Conservation (phyloP, 768 basidiomycete species). For the Leccinellum luteum region DNA sequence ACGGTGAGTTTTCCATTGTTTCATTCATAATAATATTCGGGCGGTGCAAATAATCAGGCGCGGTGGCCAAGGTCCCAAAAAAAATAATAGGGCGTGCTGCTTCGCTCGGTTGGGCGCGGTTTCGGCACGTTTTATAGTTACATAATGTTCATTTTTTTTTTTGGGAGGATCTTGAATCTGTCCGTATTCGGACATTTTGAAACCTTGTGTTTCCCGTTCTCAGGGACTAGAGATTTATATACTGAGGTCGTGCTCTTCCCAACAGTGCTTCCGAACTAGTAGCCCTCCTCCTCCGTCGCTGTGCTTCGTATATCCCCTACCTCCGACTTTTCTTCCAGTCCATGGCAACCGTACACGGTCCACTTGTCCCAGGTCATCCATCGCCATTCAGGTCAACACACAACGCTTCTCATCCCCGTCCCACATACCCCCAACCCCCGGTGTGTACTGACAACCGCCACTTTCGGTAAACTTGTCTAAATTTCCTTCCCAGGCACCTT, state of each 20-base stretch:
- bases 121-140: slow-evolving; percentile 29
- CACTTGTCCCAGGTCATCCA: slow-evolving; percentile 24
- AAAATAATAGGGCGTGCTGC: slow-evolving; percentile 10
- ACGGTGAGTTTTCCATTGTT: slow-evolving; percentile 35
- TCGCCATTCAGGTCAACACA: slow-evolving; percentile 29
- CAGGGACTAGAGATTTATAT: slow-evolving; percentile 26
- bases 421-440: slow-evolving; percentile 27
- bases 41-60: slow-evolving; percentile 30
- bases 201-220: slow-evolving; percentile 14
- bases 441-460: slow-evolving; percentile 11
- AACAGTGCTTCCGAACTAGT: slow-evolving; percentile 17
- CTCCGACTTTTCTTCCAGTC: slow-evolving; percentile 17
- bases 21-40: slow-evolving; percentile 23
- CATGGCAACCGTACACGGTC: slow-evolving; percentile 36
- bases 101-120: slow-evolving; percentile 20
- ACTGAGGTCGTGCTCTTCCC: slow-evolving; percentile 9
- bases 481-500: slow-evolving; percentile 18
- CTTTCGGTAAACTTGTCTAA: neutral
- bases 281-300: slow-evolving; percentile 5
- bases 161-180: slow-evolving; percentile 7
- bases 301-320: neutral
- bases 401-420: slow-evolving; percentile 27
- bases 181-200: slow-evolving; percentile 16
- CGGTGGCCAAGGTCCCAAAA: slow-evolving; percentile 20
- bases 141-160: slow-evolving; percentile 13